Conservation (phyloP, 2,329 filamentous ascomycete species). For the Pseudogymnoascus sp. region DNA sequence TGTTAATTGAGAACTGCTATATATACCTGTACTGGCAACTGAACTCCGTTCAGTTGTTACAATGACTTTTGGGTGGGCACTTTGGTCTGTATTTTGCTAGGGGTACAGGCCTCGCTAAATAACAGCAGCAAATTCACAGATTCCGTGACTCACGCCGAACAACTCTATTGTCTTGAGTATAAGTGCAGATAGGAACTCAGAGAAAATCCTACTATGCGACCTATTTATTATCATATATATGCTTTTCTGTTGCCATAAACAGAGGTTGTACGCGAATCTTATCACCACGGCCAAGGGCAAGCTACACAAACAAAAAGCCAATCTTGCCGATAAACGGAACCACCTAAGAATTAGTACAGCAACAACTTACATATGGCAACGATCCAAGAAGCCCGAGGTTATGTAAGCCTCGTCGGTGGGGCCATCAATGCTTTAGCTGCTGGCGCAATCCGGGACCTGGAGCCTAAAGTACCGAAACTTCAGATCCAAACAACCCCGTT, state of each 20-base stretch:
- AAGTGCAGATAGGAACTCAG: background rate
- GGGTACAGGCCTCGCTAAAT: too few species aligned
- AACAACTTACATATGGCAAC: background rate
- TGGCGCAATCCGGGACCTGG: background rate
- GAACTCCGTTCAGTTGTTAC: too few species aligned
- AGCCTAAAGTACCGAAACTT: background rate
- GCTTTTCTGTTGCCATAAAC: background rate
- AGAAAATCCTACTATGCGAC: background rate
- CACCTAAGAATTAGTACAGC: background rate
- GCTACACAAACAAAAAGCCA: too few species aligned
- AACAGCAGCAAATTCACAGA: background rate
- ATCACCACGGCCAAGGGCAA: too few species aligned
- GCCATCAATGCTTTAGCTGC: background rate
- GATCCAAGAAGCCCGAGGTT: background rate
- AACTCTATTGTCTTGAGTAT: background rate
- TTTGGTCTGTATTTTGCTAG: too few species aligned
- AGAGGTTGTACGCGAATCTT: background rate
- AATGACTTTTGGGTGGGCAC: too few species aligned
- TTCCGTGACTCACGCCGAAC: background rate
- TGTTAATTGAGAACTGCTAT: too few species aligned
- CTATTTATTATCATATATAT: background rate
- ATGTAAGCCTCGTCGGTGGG: background rate
- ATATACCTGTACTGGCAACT: too few species aligned
- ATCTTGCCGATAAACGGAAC: background rate
- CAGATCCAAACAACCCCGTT: background rate